Evolutionary conservation across 148 eudicot genomes (phyloP).

Genomic region (Nepenthes gracilis): DNA sequence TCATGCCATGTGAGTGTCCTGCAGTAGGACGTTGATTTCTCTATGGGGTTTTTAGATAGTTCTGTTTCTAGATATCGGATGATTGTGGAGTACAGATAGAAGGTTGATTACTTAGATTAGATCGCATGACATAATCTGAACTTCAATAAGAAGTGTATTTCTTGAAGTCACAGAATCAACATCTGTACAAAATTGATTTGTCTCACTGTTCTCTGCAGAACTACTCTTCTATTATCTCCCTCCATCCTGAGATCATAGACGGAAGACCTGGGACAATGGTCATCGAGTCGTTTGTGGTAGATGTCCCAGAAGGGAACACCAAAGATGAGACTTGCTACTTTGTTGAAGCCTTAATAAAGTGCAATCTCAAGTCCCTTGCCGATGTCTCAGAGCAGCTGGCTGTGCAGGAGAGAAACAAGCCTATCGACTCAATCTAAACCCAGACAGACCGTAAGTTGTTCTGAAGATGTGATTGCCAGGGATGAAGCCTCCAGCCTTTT

Average conservation of each 20-base stretch:
- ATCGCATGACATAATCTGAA: too few relatives aligned
- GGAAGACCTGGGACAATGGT: conserved; percentile 67
- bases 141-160: not conserved
- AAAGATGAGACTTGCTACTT: conserved; percentile 64
- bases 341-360: conserved; percentile 57
- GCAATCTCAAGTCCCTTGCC: conserved; percentile 63
- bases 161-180: not conserved
- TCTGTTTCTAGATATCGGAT: too few relatives aligned
- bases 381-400: conserved; percentile 53
- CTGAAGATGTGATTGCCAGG: not conserved
- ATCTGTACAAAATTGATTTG: not conserved
- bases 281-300: conserved; percentile 57
- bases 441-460: not conserved
- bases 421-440: conserved; percentile 26
- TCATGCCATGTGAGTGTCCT: too few relatives aligned
- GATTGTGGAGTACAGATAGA: too few relatives aligned
- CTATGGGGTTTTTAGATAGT: too few relatives aligned
- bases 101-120: too few relatives aligned
- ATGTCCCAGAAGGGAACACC: conserved; percentile 64
- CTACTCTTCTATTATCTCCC: conserved; percentile 52
- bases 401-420: conserved; percentile 41
- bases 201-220: conserved; percentile 24
- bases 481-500: not conserved
- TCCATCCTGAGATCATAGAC: conserved; percentile 52
- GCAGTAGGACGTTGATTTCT: too few relatives aligned